These are phyloP conservation scores for Vanrija sp. DNA, from an alignment of 1,284 basidiomycete genomes.

Conservation along the genomic window DNA sequence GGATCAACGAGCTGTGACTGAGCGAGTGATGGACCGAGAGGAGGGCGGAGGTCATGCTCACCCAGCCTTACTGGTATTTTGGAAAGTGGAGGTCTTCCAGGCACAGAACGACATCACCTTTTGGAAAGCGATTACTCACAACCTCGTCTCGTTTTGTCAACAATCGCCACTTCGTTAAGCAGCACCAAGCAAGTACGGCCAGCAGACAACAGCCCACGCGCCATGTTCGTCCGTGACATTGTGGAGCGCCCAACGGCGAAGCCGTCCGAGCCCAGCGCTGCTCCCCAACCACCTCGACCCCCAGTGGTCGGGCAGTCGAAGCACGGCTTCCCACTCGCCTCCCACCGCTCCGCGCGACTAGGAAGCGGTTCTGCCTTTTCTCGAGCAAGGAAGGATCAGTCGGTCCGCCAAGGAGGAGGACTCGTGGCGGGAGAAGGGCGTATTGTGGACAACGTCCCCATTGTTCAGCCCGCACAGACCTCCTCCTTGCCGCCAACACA, in stretches of 20 bases:
- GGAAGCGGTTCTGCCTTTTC: constrained; percentile 12
- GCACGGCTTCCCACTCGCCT: constrained; percentile 14
- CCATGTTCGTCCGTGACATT: constrained; percentile 33
- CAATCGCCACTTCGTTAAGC: background rate
- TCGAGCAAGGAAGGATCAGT: constrained; percentile 6
- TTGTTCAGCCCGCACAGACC: too few species aligned
- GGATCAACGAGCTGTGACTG: background rate
- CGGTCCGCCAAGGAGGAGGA: constrained; percentile 2
- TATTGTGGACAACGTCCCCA: constrained; percentile 2
- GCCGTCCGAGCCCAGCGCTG: constrained; percentile 3
- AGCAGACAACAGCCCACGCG: background rate
- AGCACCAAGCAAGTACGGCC: background rate
- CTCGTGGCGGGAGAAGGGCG: constrained; percentile 13
- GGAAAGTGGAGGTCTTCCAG: constrained; percentile 7
- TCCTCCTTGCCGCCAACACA: too few species aligned
- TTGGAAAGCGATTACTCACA: background rate
- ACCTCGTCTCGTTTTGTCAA: too few species aligned
- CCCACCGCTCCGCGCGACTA: constrained; percentile 5
- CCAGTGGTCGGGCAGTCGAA: constrained; percentile 6
- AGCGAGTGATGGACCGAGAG: too few species aligned
- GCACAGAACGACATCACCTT: background rate
- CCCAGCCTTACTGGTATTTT: too few species aligned
- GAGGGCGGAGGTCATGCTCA: too few species aligned
- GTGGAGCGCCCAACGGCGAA: constrained; percentile 23
- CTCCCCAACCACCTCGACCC: constrained; percentile 13